Evolutionary conservation across 768 basidiomycete genomes (phyloP), one percentile per base, ranked within the genome.

Genomic region (Suillus clintonianus): DNA sequence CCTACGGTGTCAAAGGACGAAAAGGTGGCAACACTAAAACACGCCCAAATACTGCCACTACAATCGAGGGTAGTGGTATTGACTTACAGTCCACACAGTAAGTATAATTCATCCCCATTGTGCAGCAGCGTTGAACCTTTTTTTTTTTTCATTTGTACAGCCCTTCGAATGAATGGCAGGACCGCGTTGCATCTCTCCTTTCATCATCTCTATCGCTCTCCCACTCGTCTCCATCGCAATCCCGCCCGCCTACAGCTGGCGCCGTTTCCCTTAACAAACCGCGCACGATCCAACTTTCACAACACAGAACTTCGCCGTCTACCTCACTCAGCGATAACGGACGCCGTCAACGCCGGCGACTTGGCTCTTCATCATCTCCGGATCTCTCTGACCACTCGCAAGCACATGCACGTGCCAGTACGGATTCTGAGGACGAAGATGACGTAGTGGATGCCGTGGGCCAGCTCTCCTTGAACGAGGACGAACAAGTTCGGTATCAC

Each of bases 381-480:
- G 62, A 41, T 41, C 58, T 68, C 67, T 63, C 68, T 50, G 54
- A 61, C 61, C 55, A 62, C 56, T 62, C 39, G 11, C 34, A 41
- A 19, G 30, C 5, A 17, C 60, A 69, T 47, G 53, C 62, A 8
- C 67, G 69, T 39, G 68, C 66, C 30, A 74, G 80, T 68, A 73
- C 78, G 4, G 74, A 74, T 22, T 71, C 72, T 9, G 74, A 74
- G 22, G 76, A 76, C 42, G 82, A 82, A 53, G 81, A 80, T 48
- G 81, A 83, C 60, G 72, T 90, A 4, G 81, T 84, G 37, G 87
- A 88, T 62, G 93, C 92, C 34, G 84, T 95, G 5, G 94, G 94
- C 3, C 93, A 95, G 76, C 80, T 96, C 63, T 92, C 90, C 66
- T 70, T 96, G 68, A 94, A 96, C 69, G 94, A 96, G 78, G 91